Evolutionary conservation across 805 yeast genomes (phyloP).

Genomic region (Candida koratica): DNA sequence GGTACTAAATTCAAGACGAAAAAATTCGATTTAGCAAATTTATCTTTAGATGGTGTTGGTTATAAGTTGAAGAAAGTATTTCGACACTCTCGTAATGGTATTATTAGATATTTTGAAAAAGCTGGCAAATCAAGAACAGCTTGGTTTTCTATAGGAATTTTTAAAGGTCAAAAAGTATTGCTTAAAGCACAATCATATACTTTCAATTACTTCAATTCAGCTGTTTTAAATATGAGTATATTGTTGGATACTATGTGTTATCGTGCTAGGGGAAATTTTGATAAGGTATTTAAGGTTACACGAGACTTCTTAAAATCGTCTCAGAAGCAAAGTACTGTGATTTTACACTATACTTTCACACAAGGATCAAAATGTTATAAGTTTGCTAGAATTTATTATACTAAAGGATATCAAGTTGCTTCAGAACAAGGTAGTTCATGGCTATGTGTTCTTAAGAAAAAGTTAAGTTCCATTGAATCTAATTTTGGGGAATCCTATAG

Average conservation of each 20-base stretch:
- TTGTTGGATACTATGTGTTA: no score
- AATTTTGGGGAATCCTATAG: not conserved
- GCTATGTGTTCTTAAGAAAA: slow-evolving; percentile 76
- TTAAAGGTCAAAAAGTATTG: not conserved
- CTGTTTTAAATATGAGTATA: no score
- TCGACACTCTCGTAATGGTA: not conserved
- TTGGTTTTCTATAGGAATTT: not conserved
- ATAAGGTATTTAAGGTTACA: not conserved
- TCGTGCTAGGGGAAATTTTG: not conserved
- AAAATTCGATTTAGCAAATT: slow-evolving; percentile 1
- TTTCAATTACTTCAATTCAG: not conserved
- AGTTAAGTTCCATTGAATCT: not conserved
- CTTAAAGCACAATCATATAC: no score
- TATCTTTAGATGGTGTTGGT: no score
- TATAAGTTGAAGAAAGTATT: not conserved
- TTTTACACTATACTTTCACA: not conserved
- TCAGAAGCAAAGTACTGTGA: not conserved
- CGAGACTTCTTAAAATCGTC: not conserved
- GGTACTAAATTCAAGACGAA: slow-evolving; percentile 1
- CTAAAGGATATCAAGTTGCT: not conserved
- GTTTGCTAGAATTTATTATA: not conserved
- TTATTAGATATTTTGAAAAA: not conserved
- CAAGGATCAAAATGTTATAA: not conserved
- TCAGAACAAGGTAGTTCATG: not conserved
- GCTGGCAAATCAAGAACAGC: not conserved